A percentile compares a stretch with the other conserved stretches of the same genome.
Evolutionary conservation across 176 grass and related monocot species (phyloP).

Genomic region (Raddia distichophylla): DNA sequence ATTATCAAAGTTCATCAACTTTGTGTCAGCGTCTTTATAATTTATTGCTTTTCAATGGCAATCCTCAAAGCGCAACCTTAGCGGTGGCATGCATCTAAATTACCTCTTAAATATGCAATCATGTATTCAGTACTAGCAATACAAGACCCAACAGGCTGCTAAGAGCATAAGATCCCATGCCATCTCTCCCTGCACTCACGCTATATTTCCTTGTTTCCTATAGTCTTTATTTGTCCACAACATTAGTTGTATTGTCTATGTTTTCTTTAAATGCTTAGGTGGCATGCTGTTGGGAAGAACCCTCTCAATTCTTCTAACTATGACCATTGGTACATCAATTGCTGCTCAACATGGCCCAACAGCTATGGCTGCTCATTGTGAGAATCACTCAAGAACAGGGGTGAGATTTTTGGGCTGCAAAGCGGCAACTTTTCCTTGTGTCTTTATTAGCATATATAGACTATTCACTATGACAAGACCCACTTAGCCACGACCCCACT

Average conservation of each 20-base stretch:
- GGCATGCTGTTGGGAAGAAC: constrained; percentile 89
- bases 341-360: constrained; percentile 88
- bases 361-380: constrained; percentile 96
- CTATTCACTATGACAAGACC: no score
- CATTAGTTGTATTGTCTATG: constrained; percentile 22
- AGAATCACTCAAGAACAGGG: no score
- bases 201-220: constrained; percentile 15
- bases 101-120: constrained; percentile 12
- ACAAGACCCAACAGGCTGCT: constrained; percentile 6
- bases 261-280: constrained; percentile 53
- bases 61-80: no score
- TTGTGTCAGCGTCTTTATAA: no score
- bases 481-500: no score
- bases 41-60: no score
- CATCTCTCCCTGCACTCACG: background rate
- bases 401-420: no score
- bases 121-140: constrained; percentile 11
- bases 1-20: no score
- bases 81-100: no score
- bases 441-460: no score
- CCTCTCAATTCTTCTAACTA: constrained; percentile 81
- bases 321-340: constrained; percentile 97
- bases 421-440: no score
- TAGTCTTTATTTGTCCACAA: background rate
- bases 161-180: constrained; percentile 19